Percentiles rank a stretch among this genome's conserved stretches.
These are phyloP conservation scores for Gossypium trilobum DNA, from an alignment of 441 rosid species.

Conservation along the genomic window DNA sequence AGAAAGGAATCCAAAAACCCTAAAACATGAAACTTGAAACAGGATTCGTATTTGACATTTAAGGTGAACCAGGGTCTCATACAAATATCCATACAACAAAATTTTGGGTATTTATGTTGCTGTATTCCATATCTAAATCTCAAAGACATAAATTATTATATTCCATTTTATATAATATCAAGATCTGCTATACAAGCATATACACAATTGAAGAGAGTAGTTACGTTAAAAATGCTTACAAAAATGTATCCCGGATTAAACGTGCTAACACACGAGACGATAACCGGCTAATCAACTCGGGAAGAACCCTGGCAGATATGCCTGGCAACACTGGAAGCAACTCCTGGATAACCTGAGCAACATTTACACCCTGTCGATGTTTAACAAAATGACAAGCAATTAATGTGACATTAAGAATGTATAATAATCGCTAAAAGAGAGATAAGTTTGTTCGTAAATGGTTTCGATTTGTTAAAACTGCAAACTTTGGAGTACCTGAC, in stretches of 20 bases:
- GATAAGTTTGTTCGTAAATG: background rate
- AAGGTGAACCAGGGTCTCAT: background rate
- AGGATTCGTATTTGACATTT: background rate
- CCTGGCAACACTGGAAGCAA: constrained; percentile 82
- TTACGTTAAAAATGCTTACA: constrained; percentile 18
- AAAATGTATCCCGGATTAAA: constrained; percentile 58
- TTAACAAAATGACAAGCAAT: background rate
- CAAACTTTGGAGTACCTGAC: constrained; percentile 40
- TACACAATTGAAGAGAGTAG: constrained; percentile 16
- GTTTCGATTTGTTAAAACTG: background rate
- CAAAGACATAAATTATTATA: background rate
- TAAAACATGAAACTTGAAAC: background rate
- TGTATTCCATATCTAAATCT: background rate
- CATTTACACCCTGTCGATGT: constrained; percentile 43
- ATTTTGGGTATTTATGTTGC: background rate
- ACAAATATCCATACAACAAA: background rate
- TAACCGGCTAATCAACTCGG: constrained; percentile 65
- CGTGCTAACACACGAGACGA: constrained; percentile 78
- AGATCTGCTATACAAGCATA: constrained; percentile 12
- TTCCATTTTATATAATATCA: background rate
- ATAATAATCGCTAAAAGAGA: background rate
- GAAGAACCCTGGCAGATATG: constrained; percentile 63
- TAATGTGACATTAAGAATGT: background rate
- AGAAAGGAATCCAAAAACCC: too few relatives aligned
- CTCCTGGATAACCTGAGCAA: constrained; percentile 45